Evolutionary conservation across 129 eudicot genomes (phyloP), one percentile per base, ranked within the genome.

Genomic region (Centella asiatica): DNA sequence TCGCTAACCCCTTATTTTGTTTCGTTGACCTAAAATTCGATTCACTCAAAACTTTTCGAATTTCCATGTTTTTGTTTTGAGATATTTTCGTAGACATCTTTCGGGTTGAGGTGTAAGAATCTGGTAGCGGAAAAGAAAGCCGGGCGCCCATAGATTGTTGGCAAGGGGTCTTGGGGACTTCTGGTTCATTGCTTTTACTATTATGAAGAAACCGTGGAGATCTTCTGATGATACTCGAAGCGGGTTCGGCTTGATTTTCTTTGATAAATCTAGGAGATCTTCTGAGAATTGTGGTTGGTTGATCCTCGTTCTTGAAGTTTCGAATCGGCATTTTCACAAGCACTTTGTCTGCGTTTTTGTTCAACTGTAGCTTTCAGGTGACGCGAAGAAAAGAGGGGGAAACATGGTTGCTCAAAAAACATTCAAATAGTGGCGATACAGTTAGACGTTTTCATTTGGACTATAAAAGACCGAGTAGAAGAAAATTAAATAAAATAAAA

Each of bases 271-370:
- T 66, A 20, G 84, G 81, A 18, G 84, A 82, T 28, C 95, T 52
- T 57, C 95, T 72, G 33, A 71, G 82, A 53, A 57, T 32, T 55
- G 57, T 52, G 51, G 81, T 32, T 56, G 50, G 66, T 2, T 64
- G 56, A 7, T 74, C 63, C 65, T 20, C 20, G 13, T 50, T 64
- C 58, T 7, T 33, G 73, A 69, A 62, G 39, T 64, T 80, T 78
- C 65, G 68, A 5, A 57, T 50, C 46, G 74, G 78, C 95, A 86
- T 86, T 86, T 84, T 64, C 46, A 44, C 97, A 65, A 78, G 72
- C 93, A 66, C 69, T 37, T 61, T 44, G 46, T 58, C 45, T 46
- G 66, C 71, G 70, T 57, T 19, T 52, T 1, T 44, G 23, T 39
- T 42, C 47, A 42, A 12, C n/a, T 42, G 13, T 2, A 15, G 47